phyloP scores from a whole-genome alignment of 176 grass and related monocot genomes.

The Phragmites australis region DNA sequence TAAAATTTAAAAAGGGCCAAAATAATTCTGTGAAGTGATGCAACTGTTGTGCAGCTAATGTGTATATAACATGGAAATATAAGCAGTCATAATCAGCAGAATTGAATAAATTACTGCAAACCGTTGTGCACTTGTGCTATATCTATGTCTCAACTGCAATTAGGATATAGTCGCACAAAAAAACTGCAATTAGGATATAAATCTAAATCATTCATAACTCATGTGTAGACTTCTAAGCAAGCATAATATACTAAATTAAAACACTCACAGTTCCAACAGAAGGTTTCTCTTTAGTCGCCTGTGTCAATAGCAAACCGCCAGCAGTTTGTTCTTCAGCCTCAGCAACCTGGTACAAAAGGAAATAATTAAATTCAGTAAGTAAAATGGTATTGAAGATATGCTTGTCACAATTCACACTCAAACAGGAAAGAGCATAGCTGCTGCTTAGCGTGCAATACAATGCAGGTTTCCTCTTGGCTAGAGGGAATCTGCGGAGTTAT shows the following conservation, averaged over 20 bases:
- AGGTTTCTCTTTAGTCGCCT: conserved; percentile 59
- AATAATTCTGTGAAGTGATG: not conserved
- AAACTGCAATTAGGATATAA: too few relatives aligned
- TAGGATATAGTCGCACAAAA: too few relatives aligned
- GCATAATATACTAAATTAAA: conserved; percentile 6
- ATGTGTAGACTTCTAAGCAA: not conserved
- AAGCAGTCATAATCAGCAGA: conserved; percentile 1
- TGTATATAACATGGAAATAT: not conserved
- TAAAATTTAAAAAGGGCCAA: not conserved
- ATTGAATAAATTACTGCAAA: not conserved
- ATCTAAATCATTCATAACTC: too few relatives aligned
- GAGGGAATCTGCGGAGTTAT: not conserved
- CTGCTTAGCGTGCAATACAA: not conserved
- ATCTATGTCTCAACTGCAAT: too few relatives aligned
- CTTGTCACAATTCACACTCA: not conserved
- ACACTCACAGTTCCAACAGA: conserved; percentile 66
- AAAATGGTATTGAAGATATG: not conserved
- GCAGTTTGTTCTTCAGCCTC: conserved; percentile 65
- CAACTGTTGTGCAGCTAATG: not conserved
- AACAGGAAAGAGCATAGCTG: conserved; percentile 7
- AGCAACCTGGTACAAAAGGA: conserved; percentile 45
- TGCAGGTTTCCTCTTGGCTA: not conserved
- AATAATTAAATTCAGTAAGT: not conserved
- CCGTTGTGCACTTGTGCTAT: too few relatives aligned
- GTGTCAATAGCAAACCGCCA: conserved; percentile 64